A percentile compares a stretch with the other conserved stretches of the same genome.
Conservation (phyloP, 371 early-diverging fungal genomes). For the Mucor sp. region DNA sequence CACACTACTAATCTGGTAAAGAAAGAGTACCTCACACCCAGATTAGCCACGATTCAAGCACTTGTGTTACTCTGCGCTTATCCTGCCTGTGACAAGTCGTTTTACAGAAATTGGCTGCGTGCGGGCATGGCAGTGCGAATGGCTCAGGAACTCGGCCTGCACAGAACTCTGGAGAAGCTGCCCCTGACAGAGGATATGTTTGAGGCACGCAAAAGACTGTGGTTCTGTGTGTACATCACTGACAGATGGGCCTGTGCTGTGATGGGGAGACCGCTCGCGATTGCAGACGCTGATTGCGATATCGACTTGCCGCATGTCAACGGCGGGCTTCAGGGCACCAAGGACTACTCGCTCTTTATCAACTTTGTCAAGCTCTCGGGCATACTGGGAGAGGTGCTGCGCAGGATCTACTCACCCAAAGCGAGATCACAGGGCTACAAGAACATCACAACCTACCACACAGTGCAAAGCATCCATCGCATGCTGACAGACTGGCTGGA, state of each 20-base stretch:
- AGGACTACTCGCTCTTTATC: conserved; percentile 37
- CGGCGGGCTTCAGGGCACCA: conserved; percentile 12
- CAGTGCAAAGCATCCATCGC: conserved; percentile 30
- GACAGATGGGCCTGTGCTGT: conserved; percentile 51
- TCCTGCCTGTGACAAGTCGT: conserved; percentile 30
- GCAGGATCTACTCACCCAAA: conserved; percentile 47
- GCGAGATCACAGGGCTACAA: conserved; percentile 39
- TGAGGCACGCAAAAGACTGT: conserved; percentile 39
- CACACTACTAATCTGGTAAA: conserved; percentile 29
- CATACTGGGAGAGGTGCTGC: conserved; percentile 45
- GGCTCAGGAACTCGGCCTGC: conserved; percentile 51
- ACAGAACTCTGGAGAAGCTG: conserved; percentile 30
- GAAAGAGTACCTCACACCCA: conserved; percentile 38
- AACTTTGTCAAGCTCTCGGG: conserved; percentile 45
- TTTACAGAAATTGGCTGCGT: conserved; percentile 44
- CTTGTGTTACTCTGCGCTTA: conserved; percentile 39
- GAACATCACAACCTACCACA: conserved; percentile 20
- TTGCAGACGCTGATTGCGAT: conserved; percentile 53
- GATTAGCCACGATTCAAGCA: conserved; percentile 41
- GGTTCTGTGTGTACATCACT: conserved; percentile 43
- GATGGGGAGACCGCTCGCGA: conserved; percentile 49
- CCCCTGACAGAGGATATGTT: conserved; percentile 23
- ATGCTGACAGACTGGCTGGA: conserved; percentile 42
- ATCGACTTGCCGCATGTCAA: conserved; percentile 39
- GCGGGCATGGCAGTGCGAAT: conserved; percentile 53